Evolutionary conservation across 176 grass and related monocot genomes (phyloP), one percentile per base, ranked within the genome.

Genomic region (Panicum miliaceum): DNA sequence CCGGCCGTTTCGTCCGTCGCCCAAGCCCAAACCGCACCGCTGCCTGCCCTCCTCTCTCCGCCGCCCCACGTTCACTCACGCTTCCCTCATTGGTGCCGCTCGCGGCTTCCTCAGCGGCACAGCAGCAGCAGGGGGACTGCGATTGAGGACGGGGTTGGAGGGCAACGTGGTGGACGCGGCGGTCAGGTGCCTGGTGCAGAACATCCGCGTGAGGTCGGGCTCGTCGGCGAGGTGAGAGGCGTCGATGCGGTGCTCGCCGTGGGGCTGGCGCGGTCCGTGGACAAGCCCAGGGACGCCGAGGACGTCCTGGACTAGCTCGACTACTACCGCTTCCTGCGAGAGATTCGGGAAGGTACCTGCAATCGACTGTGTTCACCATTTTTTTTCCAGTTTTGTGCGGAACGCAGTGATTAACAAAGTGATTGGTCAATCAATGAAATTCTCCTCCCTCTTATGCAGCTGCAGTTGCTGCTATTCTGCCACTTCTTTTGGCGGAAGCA

Each of bases 181-280:
- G 8, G 5, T 85, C 5, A 75, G 65, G 61, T 86, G 84, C 42
- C 60, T 80, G 32, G 67, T 53, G 56, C 57, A 86, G 50, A 73
- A 32, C 68, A 64, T 86, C 76, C 43, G 22, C 56, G 14, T 5
- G 8, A 15, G n/a, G 35, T 80, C 6, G 76, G 76, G 43, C 76
- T 86, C 29, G 76, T 32, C 14, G 57, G 72, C 20, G 76, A 12
- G 38, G n/a, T 80, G 42, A 56, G 0, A n/a, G 5, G 1, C 13
- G 4, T 69, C 2, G 1, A 79, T 3, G 7, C 2, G 26, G 62
- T 86, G 47, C 20, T 79, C 0, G 35, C 10, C 1, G 45, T 47
- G 1, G 74, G 27, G 7, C 67, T 84, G 22, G 7, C 32, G 0
- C 12, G 10, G 0, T 75, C 45, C 0, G 9, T 76, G 8, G 2